Evolutionary conservation across 495 filamentous ascomycete genomes (phyloP).

Genomic region (Tuber brumale): DNA sequence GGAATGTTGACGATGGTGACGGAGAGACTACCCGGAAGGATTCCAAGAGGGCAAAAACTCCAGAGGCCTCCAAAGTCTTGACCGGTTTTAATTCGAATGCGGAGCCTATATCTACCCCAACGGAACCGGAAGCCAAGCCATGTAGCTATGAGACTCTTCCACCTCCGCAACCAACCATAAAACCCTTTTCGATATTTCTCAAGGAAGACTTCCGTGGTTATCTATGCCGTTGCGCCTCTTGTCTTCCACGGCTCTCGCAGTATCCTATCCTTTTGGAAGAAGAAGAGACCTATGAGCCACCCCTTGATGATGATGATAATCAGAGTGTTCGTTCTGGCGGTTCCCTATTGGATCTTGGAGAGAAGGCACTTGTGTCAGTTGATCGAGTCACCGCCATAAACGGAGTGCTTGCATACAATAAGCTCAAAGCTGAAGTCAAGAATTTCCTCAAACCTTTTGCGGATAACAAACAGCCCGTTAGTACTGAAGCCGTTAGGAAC

Average conservation of each 20-base stretch:
- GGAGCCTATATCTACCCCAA: constrained; percentile 22
- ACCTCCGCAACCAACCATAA: constrained; percentile 51
- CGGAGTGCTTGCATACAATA: constrained; percentile 94
- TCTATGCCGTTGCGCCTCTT: constrained; percentile 69
- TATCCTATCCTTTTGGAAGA: constrained; percentile 82
- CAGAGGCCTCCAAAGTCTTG: constrained; percentile 36
- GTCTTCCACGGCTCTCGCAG: constrained; percentile 62
- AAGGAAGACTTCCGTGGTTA: constrained; percentile 64
- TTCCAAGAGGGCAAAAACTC: constrained; percentile 58
- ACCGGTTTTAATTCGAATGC: constrained; percentile 8
- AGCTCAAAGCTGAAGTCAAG: constrained; percentile 89
- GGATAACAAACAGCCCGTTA: constrained; percentile 74
- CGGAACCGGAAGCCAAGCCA: constrained; percentile 26
- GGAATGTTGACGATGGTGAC: constrained; percentile 62
- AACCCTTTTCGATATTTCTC: constrained; percentile 72
- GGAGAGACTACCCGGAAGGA: constrained; percentile 42
- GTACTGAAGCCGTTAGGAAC: constrained; percentile 88
- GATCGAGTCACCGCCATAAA: constrained; percentile 91
- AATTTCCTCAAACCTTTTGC: constrained; percentile 88
- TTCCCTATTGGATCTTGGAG: constrained; percentile 79
- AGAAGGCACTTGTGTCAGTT: constrained; percentile 79
- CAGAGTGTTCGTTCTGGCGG: constrained; percentile 56
- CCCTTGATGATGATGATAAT: constrained; percentile 58
- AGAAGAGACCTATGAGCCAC: constrained; percentile 87
- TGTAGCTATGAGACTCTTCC: constrained; percentile 45